Evolutionary conservation across 495 filamentous ascomycete genomes (phyloP), one percentile per base, ranked within the genome.

Genomic region (Neurospora tetraspora): DNA sequence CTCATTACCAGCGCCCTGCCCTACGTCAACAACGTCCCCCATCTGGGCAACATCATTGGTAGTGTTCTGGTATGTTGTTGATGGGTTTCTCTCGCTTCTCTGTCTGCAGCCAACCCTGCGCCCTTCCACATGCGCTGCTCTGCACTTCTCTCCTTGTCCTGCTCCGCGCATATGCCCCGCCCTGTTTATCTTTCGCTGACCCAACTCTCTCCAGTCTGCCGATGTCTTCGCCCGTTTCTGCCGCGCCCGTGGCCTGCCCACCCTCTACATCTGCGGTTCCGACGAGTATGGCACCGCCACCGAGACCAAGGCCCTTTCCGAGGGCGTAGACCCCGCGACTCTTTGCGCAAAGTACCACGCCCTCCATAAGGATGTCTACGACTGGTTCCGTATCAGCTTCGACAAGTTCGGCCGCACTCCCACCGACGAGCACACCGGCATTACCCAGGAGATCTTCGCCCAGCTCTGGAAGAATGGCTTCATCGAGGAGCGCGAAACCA

Each of bases 21-120:
- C 53, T 98, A 98, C 79, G 94, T 97, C 70, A 98, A 98, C 84
- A 98, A 97, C 82, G 93, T 96, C 11, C 96, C 95, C 70, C 95
- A 97, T 82, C 86, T 97, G 77, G 94, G 96, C 71, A 99, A 99
- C 81, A 91, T 98, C 71, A 88, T 98, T 71, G 96, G 96, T 71
- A 93, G 90, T 75, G 94, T 97, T 43, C 87, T 98, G 77, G 90
- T 65, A 65, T 9, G 53, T 65, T 61, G 5, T 61, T 65, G 5
- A 31, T 16, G 16, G 11, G 9, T 4, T 23, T 53, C 45, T 53
- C 2, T 12, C 47, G 45, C 45, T 53, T 53, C 0, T 23, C 45
- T 2, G 11, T 59, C 53, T 18, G 53, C 27, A 65, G 8, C 53
- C 27, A 65, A 59, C 47, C 2, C 53, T 65, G 53, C 53, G 27